Evolutionary conservation across 2,329 filamentous ascomycete genomes (phyloP), one percentile per base, ranked within the genome.

Genomic region (Fusarium lyarnte): DNA sequence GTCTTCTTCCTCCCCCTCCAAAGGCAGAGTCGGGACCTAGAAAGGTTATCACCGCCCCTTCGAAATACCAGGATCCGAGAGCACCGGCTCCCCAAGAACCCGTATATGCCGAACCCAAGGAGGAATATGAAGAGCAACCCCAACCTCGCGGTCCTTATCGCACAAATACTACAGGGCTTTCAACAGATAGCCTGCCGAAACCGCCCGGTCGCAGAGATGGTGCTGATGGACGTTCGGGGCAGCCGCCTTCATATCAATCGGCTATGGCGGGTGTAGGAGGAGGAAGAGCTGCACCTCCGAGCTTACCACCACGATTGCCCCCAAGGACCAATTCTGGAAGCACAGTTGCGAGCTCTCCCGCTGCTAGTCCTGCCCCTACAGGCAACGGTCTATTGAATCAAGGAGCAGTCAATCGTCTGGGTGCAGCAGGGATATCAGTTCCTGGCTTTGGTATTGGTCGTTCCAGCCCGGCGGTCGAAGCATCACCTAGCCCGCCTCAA

Each of bases 381-480:
- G 72, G 66, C 45, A 77, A 66, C 45, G 75, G 79, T 21, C 78
- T 81, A 36, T 72, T 88, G 38, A 88, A 89, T 74, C 84, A 86
- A 76, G 88, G 86, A 9, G 91, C 94, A 9, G 79, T 92, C 61
- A 86, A 84, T 64, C 87, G 93, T 45, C 85, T 98, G 13, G 89
- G 91, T 16, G 87, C 90, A 41, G 91, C 93, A 2, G 94, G 94
- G 2, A 86, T 97, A 10, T 93, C 91, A 0, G 93, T 97, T 0
- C 92, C 94, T 1, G 92, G 88, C 0, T 84, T 97, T 8, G 92
- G 92, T 9, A 97, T 97, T 68, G 91, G 90, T 62, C 75, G 78
- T 73, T 71, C 68, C 76, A 74, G 78, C 71, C 63, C 79, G 78
- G 53, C 78, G 71, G 69, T 75, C 60, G 66, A 76, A 46, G 66